Evolutionary conservation across 176 grass and related monocot species (phyloP).

Genomic region (Oryza meyeriana): DNA sequence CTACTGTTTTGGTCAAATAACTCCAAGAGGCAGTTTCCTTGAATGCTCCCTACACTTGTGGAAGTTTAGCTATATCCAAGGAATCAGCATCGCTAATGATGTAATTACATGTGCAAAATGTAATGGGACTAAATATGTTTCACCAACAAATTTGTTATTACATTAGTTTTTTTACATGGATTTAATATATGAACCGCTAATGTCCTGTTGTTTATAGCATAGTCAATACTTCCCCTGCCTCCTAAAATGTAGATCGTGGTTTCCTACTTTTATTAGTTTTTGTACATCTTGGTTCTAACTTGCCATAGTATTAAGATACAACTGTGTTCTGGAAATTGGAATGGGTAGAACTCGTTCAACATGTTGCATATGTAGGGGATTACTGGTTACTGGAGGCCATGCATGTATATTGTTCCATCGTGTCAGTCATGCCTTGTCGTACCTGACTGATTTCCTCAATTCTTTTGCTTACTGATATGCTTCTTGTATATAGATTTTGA

Average conservation of each 20-base stretch:
- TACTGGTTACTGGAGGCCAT: background rate
- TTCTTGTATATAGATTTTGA: conserved; percentile 56
- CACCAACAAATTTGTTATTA: background rate
- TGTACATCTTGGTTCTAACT: background rate
- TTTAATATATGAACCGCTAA: conserved; percentile 1
- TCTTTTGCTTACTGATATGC: conserved; percentile 24
- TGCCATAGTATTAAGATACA: background rate
- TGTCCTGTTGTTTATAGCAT: background rate
- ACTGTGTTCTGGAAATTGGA: conserved; percentile 17
- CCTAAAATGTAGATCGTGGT: background rate
- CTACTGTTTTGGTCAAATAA: background rate
- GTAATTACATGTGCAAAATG: background rate
- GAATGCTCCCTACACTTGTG: conserved; percentile 2
- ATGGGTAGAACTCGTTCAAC: background rate
- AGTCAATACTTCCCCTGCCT: background rate
- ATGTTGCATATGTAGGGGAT: background rate
- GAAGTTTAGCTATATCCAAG: background rate
- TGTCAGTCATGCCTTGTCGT: background rate
- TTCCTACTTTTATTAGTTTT: background rate
- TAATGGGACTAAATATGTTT: background rate
- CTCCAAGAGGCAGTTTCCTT: background rate
- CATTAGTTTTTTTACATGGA: background rate
- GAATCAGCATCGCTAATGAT: background rate
- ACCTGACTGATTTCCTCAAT: background rate
- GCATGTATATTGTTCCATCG: conserved; percentile 7